Percentiles rank a stretch among this genome's conserved stretches.
Conservation (phyloP, 2,329 filamentous ascomycete species). For the Penicillium sp. region DNA sequence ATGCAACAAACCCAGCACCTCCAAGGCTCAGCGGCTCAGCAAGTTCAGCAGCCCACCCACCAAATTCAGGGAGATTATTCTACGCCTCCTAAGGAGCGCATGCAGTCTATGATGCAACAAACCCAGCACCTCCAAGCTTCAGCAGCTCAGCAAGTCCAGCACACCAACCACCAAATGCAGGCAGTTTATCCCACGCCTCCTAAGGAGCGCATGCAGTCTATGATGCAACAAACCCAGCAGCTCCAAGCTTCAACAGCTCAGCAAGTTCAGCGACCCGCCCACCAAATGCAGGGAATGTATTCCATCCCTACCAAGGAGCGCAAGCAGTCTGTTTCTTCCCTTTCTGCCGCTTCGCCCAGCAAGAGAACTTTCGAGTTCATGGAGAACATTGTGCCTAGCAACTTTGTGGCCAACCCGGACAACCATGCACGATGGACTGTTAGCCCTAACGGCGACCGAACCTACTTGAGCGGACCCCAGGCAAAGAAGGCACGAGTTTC, state of each 20-base stretch:
- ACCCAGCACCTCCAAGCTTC: not conserved
- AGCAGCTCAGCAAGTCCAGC: not conserved
- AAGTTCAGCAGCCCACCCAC: not conserved
- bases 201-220: not conserved
- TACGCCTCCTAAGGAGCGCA: not conserved
- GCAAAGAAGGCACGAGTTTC: constrained; percentile 1
- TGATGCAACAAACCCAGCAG: not conserved
- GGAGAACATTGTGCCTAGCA: constrained; percentile 12
- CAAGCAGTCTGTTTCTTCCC: not conserved
- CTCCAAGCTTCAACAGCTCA: not conserved
- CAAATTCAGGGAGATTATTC: not conserved
- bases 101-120: not conserved
- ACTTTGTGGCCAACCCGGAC: constrained; percentile 25
- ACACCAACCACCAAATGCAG: not conserved
- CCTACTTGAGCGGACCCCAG: constrained; percentile 20
- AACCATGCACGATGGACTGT: constrained; percentile 24
- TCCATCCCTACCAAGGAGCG: not conserved
- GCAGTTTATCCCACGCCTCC: not conserved
- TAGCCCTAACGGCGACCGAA: constrained; percentile 10
- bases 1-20: not conserved
- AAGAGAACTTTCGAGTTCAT: constrained; percentile 14
- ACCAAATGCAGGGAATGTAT: not conserved
- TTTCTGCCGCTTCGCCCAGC: not conserved
- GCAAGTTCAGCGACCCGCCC: not conserved
- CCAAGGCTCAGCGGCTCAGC: not conserved